A percentile compares a stretch with the other conserved stretches of the same genome.
Evolutionary conservation across 208 protist species (phyloP).

Genomic region (Angomonas deanei): DNA sequence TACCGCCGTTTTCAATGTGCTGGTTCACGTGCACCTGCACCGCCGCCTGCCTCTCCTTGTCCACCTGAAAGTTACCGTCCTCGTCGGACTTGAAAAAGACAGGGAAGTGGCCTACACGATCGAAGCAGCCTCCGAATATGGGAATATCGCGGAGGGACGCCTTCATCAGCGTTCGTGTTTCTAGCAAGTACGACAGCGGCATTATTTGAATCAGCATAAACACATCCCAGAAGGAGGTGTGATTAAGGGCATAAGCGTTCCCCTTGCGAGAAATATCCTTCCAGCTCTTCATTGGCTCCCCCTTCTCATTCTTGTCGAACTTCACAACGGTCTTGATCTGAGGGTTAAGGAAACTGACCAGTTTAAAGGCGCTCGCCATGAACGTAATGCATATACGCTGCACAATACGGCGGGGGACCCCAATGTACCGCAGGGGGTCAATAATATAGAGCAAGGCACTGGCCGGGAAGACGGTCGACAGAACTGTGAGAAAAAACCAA

Average conservation of each 20-base stretch:
- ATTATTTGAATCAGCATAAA: slow-evolving; percentile 27
- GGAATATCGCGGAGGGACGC: slow-evolving; percentile 42
- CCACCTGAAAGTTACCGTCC: slow-evolving; percentile 47
- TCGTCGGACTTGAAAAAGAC: slow-evolving; percentile 71
- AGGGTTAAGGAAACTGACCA: slow-evolving; percentile 32
- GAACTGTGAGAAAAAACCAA: slow-evolving; percentile 40
- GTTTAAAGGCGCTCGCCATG: slow-evolving; percentile 20
- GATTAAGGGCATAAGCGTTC: slow-evolving; percentile 40
- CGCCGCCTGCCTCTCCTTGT: slow-evolving; percentile 55
- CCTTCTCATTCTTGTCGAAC: slow-evolving; percentile 32
- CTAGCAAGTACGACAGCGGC: slow-evolving; percentile 20
- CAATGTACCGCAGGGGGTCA: slow-evolving; percentile 35
- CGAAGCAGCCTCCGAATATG: slow-evolving; percentile 51
- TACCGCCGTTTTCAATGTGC: slow-evolving; percentile 35
- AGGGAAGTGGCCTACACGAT: slow-evolving; percentile 66
- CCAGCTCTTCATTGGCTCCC: slow-evolving; percentile 20
- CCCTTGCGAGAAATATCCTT: slow-evolving; percentile 20
- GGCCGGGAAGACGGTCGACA: slow-evolving; percentile 21
- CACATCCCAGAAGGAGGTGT: slow-evolving; percentile 71
- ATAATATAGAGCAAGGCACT: slow-evolving; percentile 25
- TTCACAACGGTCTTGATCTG: slow-evolving; percentile 29
- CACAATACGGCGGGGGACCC: slow-evolving; percentile 21
- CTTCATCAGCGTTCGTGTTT: slow-evolving; percentile 56
- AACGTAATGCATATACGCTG: slow-evolving; percentile 20
- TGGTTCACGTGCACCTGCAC: slow-evolving; percentile 37